A percentile compares a stretch with the other conserved stretches of the same genome.
Conservation (phyloP, 441 rosid species). For the Lepidium campestre region DNA sequence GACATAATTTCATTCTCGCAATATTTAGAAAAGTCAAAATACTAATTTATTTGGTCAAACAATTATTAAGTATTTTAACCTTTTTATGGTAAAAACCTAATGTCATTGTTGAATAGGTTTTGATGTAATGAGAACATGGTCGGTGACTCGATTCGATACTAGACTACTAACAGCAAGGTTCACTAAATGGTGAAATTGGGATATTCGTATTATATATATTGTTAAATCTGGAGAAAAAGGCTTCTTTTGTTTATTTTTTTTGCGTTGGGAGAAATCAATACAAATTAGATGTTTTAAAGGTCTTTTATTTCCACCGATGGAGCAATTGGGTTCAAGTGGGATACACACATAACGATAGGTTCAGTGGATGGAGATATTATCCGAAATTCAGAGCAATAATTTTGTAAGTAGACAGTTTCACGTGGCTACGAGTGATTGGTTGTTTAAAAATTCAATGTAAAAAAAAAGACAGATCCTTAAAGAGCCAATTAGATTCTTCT, state of each 20-base stretch:
- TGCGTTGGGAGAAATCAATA: background rate
- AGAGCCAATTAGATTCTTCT: slow-evolving; percentile 17
- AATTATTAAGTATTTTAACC: background rate
- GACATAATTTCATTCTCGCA: background rate
- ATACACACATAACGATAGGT: slow-evolving; percentile 23
- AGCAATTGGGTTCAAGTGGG: slow-evolving; percentile 11
- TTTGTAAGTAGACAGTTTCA: slow-evolving; percentile 14
- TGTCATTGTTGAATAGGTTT: background rate
- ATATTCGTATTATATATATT: too few relatives aligned
- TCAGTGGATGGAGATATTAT: slow-evolving; percentile 21
- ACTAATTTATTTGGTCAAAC: background rate
- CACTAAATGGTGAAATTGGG: background rate
- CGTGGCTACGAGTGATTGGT: slow-evolving; percentile 20
- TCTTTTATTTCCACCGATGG: background rate
- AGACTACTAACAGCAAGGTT: background rate
- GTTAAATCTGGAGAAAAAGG: too few relatives aligned
- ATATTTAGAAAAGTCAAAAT: background rate
- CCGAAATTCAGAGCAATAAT: slow-evolving; percentile 22
- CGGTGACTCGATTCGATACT: background rate
- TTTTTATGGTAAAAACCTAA: background rate
- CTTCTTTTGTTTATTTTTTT: background rate
- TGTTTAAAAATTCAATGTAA: background rate
- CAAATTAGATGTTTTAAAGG: too few relatives aligned
- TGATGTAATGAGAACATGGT: background rate
- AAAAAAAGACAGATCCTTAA: slow-evolving; percentile 25